phyloP scores from a whole-genome alignment of 768 basidiomycete genomes.

The Russula abietina region DNA sequence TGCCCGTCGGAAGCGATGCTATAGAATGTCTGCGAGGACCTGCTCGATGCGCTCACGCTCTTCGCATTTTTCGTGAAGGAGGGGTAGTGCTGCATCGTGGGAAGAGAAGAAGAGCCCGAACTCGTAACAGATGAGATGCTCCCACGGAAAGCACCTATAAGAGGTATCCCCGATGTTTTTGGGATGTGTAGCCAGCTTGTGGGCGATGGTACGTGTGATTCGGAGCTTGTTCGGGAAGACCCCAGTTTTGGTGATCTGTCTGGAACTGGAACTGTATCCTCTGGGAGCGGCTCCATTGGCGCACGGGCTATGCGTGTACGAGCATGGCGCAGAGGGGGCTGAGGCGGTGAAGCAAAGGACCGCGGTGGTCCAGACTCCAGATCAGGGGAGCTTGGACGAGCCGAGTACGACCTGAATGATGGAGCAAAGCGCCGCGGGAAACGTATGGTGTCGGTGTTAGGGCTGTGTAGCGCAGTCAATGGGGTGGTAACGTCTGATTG shows the following conservation, averaged over 20 bases:
- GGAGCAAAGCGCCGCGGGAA: slow-evolving; percentile 15
- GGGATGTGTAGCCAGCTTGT: slow-evolving; percentile 24
- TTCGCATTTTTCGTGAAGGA: slow-evolving; percentile 14
- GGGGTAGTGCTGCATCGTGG: slow-evolving; percentile 24
- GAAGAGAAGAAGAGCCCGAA: slow-evolving; percentile 12
- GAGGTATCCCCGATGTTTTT: slow-evolving; percentile 15
- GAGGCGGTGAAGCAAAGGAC: background rate
- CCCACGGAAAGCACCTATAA: slow-evolving; percentile 24
- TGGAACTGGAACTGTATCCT: slow-evolving; percentile 3
- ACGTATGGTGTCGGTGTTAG: background rate
- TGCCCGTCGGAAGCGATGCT: slow-evolving; percentile 5
- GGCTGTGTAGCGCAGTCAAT: background rate
- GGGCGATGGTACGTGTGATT: slow-evolving; percentile 2
- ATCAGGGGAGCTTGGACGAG: slow-evolving; percentile 1
- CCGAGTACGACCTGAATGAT: slow-evolving; percentile 6
- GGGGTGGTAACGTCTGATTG: background rate
- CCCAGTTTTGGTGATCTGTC: background rate
- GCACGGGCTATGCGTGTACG: slow-evolving; percentile 16
- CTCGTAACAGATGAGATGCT: slow-evolving; percentile 18
- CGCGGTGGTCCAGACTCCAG: slow-evolving; percentile 13
- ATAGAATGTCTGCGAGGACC: slow-evolving; percentile 20
- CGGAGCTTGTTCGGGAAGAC: slow-evolving; percentile 5
- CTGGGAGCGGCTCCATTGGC: slow-evolving; percentile 24
- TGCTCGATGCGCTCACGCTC: slow-evolving; percentile 8
- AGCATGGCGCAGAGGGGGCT: slow-evolving; percentile 18